A percentile compares a stretch with the other conserved stretches of the same genome.
These are phyloP conservation scores for Pseudocercospora macadamiae DNA, from an alignment of 2,329 filamentous ascomycete genomes.

Conservation along the genomic window DNA sequence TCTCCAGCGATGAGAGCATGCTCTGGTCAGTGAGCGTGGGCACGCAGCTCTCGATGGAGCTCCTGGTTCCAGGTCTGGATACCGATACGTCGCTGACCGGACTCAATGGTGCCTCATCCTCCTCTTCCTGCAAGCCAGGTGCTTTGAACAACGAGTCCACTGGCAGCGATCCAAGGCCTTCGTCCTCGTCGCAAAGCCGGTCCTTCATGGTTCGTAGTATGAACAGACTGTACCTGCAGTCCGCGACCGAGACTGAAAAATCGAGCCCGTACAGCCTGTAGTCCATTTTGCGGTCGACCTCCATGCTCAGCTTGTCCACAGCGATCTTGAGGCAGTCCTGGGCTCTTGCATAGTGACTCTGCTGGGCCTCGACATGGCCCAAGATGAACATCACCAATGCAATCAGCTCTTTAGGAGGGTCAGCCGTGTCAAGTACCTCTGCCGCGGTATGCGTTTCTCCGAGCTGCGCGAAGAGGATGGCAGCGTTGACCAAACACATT, in stretches of 20 bases:
- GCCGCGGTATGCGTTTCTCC: slow-evolving; percentile 29
- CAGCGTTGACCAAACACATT: slow-evolving; percentile 31
- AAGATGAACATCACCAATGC: slow-evolving; percentile 30
- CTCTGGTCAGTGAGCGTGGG: slow-evolving; percentile 1
- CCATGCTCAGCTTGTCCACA: slow-evolving; percentile 8
- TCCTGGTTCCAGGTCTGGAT: neutral
- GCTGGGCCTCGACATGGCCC: slow-evolving; percentile 30
- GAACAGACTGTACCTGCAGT: slow-evolving; percentile 11
- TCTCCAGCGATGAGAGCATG: slow-evolving; percentile 1
- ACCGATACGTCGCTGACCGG: neutral
- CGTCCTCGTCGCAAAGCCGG: neutral
- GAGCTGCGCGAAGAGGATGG: slow-evolving; percentile 31
- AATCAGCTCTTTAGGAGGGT: slow-evolving; percentile 13
- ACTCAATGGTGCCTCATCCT: neutral
- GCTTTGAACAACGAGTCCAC: neutral
- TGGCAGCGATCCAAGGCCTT: neutral
- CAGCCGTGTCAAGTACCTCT: slow-evolving; percentile 22
- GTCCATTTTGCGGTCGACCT: slow-evolving; percentile 10
- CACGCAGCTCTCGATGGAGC: neutral
- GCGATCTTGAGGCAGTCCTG: slow-evolving; percentile 25
- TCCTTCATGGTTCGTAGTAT: neutral
- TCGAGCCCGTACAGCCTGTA: slow-evolving; percentile 18
- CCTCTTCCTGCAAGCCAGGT: neutral
- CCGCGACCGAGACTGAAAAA: slow-evolving; percentile 22
- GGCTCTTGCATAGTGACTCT: slow-evolving; percentile 19